Base-by-base conservation (phyloP, 495 filamentous ascomycete species). In the Podospora comata region DNA sequence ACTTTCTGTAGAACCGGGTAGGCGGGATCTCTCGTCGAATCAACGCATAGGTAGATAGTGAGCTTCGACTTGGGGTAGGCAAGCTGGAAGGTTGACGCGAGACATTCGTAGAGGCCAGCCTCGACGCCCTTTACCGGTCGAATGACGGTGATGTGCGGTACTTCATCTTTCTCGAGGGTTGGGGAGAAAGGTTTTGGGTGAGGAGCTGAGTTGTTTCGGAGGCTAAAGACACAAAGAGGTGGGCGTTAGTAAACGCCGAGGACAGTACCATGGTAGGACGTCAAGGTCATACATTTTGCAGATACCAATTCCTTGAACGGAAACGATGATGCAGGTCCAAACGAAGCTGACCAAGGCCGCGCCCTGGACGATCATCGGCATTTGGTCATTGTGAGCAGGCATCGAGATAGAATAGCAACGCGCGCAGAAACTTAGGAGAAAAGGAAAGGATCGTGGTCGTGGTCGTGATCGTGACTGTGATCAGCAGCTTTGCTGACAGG, bases 51-150 rank as follows among this genome's bases (percentile, higher is more conserved):
- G 70, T 86, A 88, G 44, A 97, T 86, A 20, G 91, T 94, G 72
- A 97, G 79, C 75, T 89, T 94, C 67, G 88, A 80, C 26, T 73
- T 79, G 0, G 93, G 93, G 74, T 98, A 99, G 59, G 84, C 84
- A 68, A 96, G 92, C 27, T 83, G 87, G 80, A 97, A 96, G 20
- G 91, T 92, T 18, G 94, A 90, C n/a, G 92, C 89, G 53, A 99
- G 89, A 68, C 95, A 97, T 70, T 95, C 91, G 80, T 96, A 97
- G 28, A 98, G 88, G 72, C 90, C 85, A 1, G 91, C 89, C 73
- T 99, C 96, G 57, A 96, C 85, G 67, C 94, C 96, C 79, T 97
- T 97, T 66, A 96, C 88, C 0, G 96, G 96, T 4, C 96, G 91
- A 68, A 99, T 92, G 67, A 96, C 86, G 34, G 94, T 97, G 72